Evolutionary conservation across 2,329 filamentous ascomycete species (phyloP).

Genomic region (Annulohypoxylon truncatum): DNA sequence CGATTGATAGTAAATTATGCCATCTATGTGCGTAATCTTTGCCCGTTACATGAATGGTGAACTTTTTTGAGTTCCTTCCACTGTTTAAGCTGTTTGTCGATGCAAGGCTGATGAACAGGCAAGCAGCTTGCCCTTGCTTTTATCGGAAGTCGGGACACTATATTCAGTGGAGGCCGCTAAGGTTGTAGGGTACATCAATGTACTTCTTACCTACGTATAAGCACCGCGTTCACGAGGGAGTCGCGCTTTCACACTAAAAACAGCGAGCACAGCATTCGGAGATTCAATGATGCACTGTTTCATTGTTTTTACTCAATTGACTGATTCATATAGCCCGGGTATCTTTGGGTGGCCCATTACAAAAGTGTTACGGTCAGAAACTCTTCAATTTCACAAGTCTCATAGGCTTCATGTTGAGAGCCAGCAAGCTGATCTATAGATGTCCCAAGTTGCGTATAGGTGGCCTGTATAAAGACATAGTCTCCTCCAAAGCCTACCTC

Average conservation of each 20-base stretch:
- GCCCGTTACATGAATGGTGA: conserved; percentile 6
- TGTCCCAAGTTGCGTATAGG: neutral
- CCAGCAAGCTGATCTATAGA: neutral
- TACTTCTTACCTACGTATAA: conserved; percentile 5
- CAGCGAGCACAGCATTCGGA: neutral
- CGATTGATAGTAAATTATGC: conserved; percentile 8
- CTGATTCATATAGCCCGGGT: neutral
- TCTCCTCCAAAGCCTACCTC: neutral
- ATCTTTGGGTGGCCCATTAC: neutral
- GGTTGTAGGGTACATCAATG: neutral
- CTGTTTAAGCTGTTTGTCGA: neutral
- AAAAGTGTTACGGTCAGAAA: neutral
- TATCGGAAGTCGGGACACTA: conserved; percentile 2
- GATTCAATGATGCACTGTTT: neutral
- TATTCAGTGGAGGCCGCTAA: neutral
- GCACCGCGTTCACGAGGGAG: neutral
- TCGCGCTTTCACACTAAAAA: neutral
- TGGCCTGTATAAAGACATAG: neutral
- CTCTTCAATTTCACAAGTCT: neutral
- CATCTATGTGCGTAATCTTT: neutral
- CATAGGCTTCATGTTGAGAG: neutral
- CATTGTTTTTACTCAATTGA: neutral
- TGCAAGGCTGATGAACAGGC: conserved; percentile 32
- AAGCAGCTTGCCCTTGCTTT: conserved; percentile 21
- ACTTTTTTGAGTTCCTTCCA: conserved; percentile 10